Evolutionary conservation across 208 protist genomes (phyloP), one percentile per base, ranked within the genome.

Genomic region (Entamoeba nuttalli): DNA sequence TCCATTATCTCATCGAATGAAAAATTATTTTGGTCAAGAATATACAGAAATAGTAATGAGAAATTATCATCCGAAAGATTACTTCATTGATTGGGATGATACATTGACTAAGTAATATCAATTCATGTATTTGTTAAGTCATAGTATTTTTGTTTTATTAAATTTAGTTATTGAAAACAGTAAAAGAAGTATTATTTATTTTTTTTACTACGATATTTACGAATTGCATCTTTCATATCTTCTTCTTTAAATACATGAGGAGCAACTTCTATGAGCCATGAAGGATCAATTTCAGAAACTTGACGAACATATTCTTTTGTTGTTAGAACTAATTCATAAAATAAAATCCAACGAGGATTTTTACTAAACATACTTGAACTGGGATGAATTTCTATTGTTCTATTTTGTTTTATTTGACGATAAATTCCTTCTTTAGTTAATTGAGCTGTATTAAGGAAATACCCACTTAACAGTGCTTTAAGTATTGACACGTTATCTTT

Each of bases 231-330:
- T 93, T 93, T 93, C 73, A 41, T 50, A 21, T 93, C 35, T 93
- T 53, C 94, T 44, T 41, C 51, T 57, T 95, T 71, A 55, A 97
- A 97, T 95, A 96, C 96, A 94, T 97, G 96, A 5, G 97, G 97
- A 4, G 96, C 97, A 3, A 96, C 7, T 93, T 97, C 96, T 4
- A 93, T 5, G 5, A 97, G 93, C 97, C 97, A 97, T 19, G 71
- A 17, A 11, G 96, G 95, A 17, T 97, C 96, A 57, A 97, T 95
- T n/a, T 41, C 94, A 44, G 94, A 55, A 52, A 55, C 48, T 14
- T 51, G 51, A n/a, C 94, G 4, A 62, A 94, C 52, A n/a, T 57
- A 94, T 41, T 94, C 5, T 41, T 94, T n/a, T 62, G 94, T 35
- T 41, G 94, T 94, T 35, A 57, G 4, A 11, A 94, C 94, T 35